Conservation (phyloP, 495 filamentous ascomycete genomes). For the Glonium stellatum region DNA sequence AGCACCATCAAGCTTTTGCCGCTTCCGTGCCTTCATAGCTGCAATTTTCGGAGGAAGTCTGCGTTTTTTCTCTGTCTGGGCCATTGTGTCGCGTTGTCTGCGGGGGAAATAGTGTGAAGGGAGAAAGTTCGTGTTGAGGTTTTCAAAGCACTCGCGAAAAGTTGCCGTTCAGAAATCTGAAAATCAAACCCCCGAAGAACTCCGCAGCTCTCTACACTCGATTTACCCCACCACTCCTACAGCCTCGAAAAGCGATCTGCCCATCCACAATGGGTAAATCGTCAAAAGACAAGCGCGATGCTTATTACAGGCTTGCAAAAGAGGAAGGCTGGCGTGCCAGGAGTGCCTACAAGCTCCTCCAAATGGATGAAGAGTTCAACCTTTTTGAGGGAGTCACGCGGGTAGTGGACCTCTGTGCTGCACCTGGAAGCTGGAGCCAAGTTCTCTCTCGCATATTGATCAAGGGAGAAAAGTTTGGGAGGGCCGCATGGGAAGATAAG, state of each 20-base stretch:
- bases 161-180: constrained; percentile 9
- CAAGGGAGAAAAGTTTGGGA: constrained; percentile 82
- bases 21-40: constrained; percentile 30
- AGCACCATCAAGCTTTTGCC: constrained; percentile 26
- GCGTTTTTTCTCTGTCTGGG: constrained; percentile 21
- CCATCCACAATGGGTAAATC: constrained; percentile 75
- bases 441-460: constrained; percentile 88
- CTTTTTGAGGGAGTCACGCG: constrained; percentile 81
- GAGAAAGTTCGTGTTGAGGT: constrained; percentile 14
- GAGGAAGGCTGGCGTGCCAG: constrained; percentile 97
- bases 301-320: constrained; percentile 95
- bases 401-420: constrained; percentile 93
- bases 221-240: too few species aligned
- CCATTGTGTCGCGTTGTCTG: constrained; percentile 6
- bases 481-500: constrained; percentile 76
- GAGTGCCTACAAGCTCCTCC: constrained; percentile 92
- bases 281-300: constrained; percentile 96
- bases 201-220: not conserved
- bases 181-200: constrained; percentile 1
- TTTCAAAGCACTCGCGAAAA: constrained; percentile 10
- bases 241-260: not conserved
- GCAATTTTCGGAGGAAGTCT: constrained; percentile 20
- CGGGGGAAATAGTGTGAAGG: not conserved
- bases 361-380: constrained; percentile 95
- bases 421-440: constrained; percentile 94